Percentiles rank a stretch among this genome's conserved stretches.
Conservation (phyloP, 495 filamentous ascomycete genomes). For the Penicillium canescens region DNA sequence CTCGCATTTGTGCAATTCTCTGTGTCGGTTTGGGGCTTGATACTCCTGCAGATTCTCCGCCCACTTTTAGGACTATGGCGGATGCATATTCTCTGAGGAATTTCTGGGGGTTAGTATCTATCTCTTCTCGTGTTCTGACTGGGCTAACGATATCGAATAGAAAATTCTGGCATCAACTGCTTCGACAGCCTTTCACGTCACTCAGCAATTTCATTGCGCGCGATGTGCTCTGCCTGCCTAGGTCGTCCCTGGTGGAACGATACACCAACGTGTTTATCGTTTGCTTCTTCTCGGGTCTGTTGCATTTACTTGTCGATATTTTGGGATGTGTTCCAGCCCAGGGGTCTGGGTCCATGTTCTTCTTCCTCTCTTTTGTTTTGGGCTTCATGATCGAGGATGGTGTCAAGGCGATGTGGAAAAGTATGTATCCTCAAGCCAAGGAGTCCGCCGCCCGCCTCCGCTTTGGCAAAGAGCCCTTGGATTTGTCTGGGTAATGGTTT, state of each 20-base stretch:
- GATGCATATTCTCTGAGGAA: slow-evolving; percentile 34
- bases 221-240: slow-evolving; percentile 25
- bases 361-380: slow-evolving; percentile 34
- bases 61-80: slow-evolving; percentile 28
- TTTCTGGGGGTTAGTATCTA: slow-evolving; percentile 31
- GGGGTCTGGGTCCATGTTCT: slow-evolving; percentile 22
- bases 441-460: neutral
- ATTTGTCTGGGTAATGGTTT: slow-evolving; percentile 12
- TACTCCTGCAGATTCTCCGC: slow-evolving; percentile 28
- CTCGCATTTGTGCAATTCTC: slow-evolving; percentile 16
- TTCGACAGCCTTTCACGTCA: slow-evolving; percentile 30
- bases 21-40: slow-evolving; percentile 8
- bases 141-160: slow-evolving; percentile 14
- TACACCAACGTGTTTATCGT: slow-evolving; percentile 34
- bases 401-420: slow-evolving; percentile 21
- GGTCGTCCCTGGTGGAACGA: slow-evolving; percentile 27
- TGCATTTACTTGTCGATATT: slow-evolving; percentile 27
- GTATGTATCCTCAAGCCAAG: neutral
- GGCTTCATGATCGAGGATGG: slow-evolving; percentile 35
- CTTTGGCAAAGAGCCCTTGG: slow-evolving; percentile 17
- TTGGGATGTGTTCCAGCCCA: slow-evolving; percentile 15
- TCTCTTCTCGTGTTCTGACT: neutral
- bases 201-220: slow-evolving; percentile 28
- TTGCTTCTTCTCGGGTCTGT: slow-evolving; percentile 31
- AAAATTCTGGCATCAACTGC: slow-evolving; percentile 43